Conservation (phyloP, 73 alveolate genomes). For the Tetrahymena elliotti region DNA sequence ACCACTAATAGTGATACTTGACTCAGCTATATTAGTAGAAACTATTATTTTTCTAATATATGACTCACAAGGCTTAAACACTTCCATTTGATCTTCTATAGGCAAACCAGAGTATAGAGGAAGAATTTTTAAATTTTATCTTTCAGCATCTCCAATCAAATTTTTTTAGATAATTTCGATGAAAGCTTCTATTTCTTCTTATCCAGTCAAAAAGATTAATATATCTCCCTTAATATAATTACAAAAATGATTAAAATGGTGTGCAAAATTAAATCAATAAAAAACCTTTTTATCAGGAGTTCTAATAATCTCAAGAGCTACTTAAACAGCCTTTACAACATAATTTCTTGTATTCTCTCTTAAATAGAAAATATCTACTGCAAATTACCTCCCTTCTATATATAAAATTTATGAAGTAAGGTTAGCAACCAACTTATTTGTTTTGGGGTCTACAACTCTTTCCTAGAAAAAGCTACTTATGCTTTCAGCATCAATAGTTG, state of each 20-base stretch:
- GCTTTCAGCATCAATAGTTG: constrained; percentile 74
- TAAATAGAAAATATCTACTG: constrained; percentile 59
- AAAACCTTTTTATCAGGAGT: not conserved
- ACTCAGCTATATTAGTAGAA: constrained; percentile 56
- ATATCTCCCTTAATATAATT: constrained; percentile 72
- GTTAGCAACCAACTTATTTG: not conserved
- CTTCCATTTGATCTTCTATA: constrained; percentile 75
- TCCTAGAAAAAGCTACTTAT: constrained; percentile 57
- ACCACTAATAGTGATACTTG: constrained; percentile 89
- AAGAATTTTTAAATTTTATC: constrained; percentile 46
- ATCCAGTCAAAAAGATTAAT: constrained; percentile 85
- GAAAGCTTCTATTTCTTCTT: constrained; percentile 96
- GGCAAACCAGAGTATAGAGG: constrained; percentile 90
- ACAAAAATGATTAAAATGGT: constrained; percentile 18
- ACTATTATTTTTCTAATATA: constrained; percentile 57
- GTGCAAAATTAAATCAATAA: not conserved
- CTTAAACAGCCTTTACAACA: constrained; percentile 51
- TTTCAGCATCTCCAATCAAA: constrained; percentile 53
- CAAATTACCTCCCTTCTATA: constrained; percentile 50
- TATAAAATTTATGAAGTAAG: constrained; percentile 26
- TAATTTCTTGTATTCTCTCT: constrained; percentile 52
- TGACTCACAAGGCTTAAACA: constrained; percentile 60
- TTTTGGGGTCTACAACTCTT: not conserved
- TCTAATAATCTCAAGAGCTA: constrained; percentile 42
- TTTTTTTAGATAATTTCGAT: constrained; percentile 58